Evolutionary conservation across 768 basidiomycete genomes (phyloP), one percentile per base, ranked within the genome.

Genomic region (Trametes elegans): DNA sequence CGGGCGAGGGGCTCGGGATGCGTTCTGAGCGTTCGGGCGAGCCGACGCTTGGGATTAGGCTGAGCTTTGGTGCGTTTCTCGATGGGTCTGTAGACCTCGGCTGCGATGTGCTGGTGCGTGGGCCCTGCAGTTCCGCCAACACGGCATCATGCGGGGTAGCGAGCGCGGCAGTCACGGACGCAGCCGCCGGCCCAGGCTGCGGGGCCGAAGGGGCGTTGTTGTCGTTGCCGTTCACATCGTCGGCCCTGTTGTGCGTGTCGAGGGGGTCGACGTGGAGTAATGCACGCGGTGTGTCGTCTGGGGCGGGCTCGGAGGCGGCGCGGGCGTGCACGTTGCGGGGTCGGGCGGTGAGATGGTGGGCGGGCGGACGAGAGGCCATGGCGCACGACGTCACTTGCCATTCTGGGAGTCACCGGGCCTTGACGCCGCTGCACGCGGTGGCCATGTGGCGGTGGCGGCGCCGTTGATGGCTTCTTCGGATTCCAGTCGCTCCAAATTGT

Each of bases 61-160:
- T 57, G 14, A 61, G 54, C 28, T 43, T 56, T 21, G 63, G 61
- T 13, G 39, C 31, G 21, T 27, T 31, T 14, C 36, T 47, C 43
- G 19, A 24, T 5, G 38, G 1, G 3, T 51, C 45, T 19, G 29
- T 36, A 14, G 24, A 31, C 8, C 21, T 21, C 24, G 36, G 40
- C 23, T 29, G 57, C 27, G 34, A 35, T 19, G 19, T 16, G 41
- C 13, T 26, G 41, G 24, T 11, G 23, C 13, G 55, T 3, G 52
- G 56, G 26, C 73, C 73, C 8, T 76, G 74, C 31, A 85, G 71
- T 49, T 79, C 79, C 27, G 80, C 77, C n/a, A 88, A 67, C 45
- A 83, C 68, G 19, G 75, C 76, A 67, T 88, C 87, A 62, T 88
- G 87, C 27, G 84, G 84, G 1, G 85, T 85, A 26, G 71, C 69